phyloP scores from a whole-genome alignment of 2,329 filamentous ascomycete species.

The Ilyonectria robusta region DNA sequence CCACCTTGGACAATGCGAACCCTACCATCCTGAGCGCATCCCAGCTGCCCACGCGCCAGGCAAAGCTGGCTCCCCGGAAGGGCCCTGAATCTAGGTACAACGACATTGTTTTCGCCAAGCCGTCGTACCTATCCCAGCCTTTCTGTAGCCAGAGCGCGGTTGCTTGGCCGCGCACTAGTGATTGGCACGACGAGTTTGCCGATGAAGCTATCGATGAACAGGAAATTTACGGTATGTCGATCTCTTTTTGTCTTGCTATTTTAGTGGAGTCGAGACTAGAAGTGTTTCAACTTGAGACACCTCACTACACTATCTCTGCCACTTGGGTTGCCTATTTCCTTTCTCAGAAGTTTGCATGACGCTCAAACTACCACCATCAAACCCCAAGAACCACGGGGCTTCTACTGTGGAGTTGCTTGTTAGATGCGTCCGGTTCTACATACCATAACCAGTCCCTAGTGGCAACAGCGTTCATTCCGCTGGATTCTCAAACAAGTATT shows the following conservation, averaged over 20 bases:
- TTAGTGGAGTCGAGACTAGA: slow-evolving; percentile 1
- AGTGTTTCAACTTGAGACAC: not conserved
- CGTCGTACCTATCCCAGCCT: slow-evolving; percentile 59
- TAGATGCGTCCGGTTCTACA: not conserved
- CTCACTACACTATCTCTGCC: not conserved
- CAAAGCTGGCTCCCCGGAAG: slow-evolving; percentile 61
- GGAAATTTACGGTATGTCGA: slow-evolving; percentile 86
- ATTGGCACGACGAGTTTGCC: slow-evolving; percentile 70
- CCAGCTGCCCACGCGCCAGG: slow-evolving; percentile 86
- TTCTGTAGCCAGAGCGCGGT: slow-evolving; percentile 55
- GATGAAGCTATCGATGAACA: slow-evolving; percentile 95
- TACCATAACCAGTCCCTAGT: not conserved
- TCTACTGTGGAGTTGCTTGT: not conserved
- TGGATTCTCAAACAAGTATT: not conserved
- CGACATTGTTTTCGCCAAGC: slow-evolving; percentile 62
- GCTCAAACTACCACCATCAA: not conserved
- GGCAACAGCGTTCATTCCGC: not conserved
- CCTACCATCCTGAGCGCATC: slow-evolving; percentile 91
- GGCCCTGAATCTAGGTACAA: slow-evolving; percentile 64
- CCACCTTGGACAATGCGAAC: slow-evolving; percentile 81
- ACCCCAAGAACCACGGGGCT: slow-evolving; percentile 1
- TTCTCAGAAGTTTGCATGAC: slow-evolving; percentile 13
- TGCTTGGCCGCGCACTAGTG: slow-evolving; percentile 52
- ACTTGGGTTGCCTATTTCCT: slow-evolving; percentile 12
- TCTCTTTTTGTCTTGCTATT: not conserved